Percentiles rank a stretch among this genome's conserved stretches.
These are phyloP conservation scores for Rhodotorula taiwanensis DNA, from an alignment of 768 basidiomycete genomes.

Conservation along the genomic window DNA sequence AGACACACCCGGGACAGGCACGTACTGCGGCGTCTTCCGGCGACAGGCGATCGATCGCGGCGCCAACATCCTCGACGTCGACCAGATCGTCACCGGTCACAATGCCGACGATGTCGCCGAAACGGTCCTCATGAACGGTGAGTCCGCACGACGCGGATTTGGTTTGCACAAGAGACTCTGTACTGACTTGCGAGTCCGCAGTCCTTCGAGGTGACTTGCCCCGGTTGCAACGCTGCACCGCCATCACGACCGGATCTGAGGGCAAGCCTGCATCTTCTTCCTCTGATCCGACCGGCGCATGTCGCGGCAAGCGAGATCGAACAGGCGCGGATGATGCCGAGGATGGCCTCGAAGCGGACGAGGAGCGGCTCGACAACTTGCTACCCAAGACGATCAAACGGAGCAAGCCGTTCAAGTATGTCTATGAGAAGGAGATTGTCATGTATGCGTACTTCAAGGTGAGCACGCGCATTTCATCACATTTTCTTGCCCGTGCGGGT, in stretches of 20 bases:
- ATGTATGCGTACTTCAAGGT: slow-evolving; percentile 96
- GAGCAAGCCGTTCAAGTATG: slow-evolving; percentile 99
- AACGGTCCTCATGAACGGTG: slow-evolving; percentile 97
- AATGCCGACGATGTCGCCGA: slow-evolving; percentile 99
- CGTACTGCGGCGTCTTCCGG: slow-evolving; percentile 96
- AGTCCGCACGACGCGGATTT: slow-evolving; percentile 47
- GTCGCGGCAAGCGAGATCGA: too few species aligned
- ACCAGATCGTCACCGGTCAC: slow-evolving; percentile 97
- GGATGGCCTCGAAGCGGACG: neutral
- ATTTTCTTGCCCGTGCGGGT: too few species aligned
- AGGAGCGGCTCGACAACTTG: slow-evolving; percentile 1
- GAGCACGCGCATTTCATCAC: neutral
- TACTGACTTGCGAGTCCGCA: slow-evolving; percentile 46
- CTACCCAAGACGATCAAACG: slow-evolving; percentile 65
- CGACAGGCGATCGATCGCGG: slow-evolving; percentile 94
- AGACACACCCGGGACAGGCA: slow-evolving; percentile 49
- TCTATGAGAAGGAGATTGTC: slow-evolving; percentile 99
- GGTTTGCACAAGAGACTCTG: too few species aligned
- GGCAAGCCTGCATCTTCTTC: neutral
- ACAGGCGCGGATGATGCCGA: slow-evolving; percentile 47
- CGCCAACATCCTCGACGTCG: slow-evolving; percentile 75
- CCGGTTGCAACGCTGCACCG: slow-evolving; percentile 82
- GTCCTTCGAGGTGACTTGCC: slow-evolving; percentile 98
- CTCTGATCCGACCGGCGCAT: neutral
- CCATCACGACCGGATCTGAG: slow-evolving; percentile 90